A percentile compares a stretch with the other conserved stretches of the same genome.
These are phyloP conservation scores for Pharnaceum exiguum DNA, from an alignment of 148 eudicot genomes.

Conservation along the genomic window DNA sequence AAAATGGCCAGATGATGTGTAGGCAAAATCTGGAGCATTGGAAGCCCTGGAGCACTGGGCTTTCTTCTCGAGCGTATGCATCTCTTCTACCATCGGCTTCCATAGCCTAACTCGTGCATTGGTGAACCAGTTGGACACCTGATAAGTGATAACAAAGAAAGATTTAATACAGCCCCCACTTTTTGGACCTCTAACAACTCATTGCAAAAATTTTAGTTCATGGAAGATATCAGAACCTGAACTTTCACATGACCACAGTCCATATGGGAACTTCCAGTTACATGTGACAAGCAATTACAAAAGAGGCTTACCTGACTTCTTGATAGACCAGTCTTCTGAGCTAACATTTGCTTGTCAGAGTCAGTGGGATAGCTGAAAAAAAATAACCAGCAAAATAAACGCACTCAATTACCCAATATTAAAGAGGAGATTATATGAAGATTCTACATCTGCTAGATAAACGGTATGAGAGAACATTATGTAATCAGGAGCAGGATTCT, in stretches of 20 bases:
- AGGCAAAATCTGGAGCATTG: slow-evolving; percentile 7
- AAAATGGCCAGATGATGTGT: slow-evolving; percentile 13
- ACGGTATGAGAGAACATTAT: neutral
- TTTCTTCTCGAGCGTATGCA: slow-evolving; percentile 38
- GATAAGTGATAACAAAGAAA: neutral
- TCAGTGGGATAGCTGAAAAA: slow-evolving; percentile 44
- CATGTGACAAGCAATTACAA: neutral
- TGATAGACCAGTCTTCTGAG: slow-evolving; percentile 41
- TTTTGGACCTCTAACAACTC: too few species aligned
- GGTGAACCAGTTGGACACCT: slow-evolving; percentile 57
- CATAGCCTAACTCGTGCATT: slow-evolving; percentile 45
- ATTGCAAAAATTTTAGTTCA: neutral
- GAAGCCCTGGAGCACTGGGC: slow-evolving; percentile 22
- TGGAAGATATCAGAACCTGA: neutral
- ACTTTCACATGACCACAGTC: too few species aligned
- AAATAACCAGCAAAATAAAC: neutral
- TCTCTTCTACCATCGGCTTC: slow-evolving; percentile 56
- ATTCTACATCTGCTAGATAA: neutral
- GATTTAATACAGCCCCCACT: neutral
- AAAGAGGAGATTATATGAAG: neutral
- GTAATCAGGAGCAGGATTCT: slow-evolving; percentile 1
- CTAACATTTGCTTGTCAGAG: slow-evolving; percentile 44
- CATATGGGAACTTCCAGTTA: too few species aligned
- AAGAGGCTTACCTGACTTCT: slow-evolving; percentile 38
- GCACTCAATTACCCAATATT: neutral